Conservation (phyloP, 148 eudicot genomes). For the Dianthus caryophyllus region DNA sequence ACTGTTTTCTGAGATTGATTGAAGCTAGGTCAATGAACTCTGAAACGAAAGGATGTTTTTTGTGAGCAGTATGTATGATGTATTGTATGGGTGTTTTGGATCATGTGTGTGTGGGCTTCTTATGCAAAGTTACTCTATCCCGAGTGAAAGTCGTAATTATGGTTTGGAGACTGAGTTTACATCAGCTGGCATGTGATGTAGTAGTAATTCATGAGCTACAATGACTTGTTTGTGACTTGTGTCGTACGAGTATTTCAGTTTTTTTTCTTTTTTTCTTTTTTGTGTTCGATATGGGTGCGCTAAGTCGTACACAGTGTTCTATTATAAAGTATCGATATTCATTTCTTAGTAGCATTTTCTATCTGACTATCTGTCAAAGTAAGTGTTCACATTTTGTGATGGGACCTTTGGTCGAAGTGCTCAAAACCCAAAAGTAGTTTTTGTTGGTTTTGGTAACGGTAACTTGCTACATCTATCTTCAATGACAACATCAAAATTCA, state of each 20-base stretch:
- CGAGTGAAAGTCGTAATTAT: not conserved
- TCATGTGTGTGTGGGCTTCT: not conserved
- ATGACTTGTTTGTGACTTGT: not conserved
- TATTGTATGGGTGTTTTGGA: not conserved
- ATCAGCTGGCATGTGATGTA: too few species aligned
- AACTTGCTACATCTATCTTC: not conserved
- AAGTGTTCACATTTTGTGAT: not conserved
- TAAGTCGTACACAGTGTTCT: not conserved
- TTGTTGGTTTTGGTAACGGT: not conserved
- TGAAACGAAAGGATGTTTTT: not conserved
- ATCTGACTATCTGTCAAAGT: not conserved
- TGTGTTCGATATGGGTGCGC: not conserved
- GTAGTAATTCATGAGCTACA: not conserved
- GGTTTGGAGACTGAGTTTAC: not conserved
- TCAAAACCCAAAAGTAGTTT: not conserved
- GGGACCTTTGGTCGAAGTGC: not conserved
- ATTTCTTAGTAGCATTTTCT: not conserved
- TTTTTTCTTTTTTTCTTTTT: not conserved
- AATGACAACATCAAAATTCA: too few species aligned
- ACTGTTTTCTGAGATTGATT: not conserved
- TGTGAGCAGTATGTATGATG: not conserved
- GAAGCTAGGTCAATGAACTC: not conserved
- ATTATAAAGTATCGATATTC: not conserved
- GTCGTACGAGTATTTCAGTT: not conserved
- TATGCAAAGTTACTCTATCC: not conserved